These are phyloP conservation scores for Chlorociboria aeruginascens DNA, from an alignment of 495 filamentous ascomycete species.

Conservation along the genomic window DNA sequence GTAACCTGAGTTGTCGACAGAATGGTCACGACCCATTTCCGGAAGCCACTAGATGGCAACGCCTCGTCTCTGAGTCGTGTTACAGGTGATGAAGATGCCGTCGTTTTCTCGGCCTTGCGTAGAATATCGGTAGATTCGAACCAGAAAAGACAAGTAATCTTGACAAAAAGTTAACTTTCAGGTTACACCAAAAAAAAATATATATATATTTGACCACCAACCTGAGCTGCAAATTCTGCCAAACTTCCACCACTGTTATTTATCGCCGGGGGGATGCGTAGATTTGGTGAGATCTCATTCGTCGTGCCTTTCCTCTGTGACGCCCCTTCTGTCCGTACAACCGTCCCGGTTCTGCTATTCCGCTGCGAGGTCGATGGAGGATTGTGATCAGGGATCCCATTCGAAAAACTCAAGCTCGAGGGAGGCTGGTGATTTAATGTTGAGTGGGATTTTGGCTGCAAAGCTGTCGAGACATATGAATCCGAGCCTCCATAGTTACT, in stretches of 20 bases:
- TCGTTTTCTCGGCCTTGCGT: constrained; percentile 55
- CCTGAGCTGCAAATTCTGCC: constrained; percentile 73
- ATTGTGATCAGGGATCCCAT: constrained; percentile 22
- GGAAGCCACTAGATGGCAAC: constrained; percentile 64
- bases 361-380: constrained; percentile 9
- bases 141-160: constrained; percentile 98
- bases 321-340: constrained; percentile 13
- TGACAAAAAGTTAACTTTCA: not conserved
- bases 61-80: constrained; percentile 55
- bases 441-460: constrained; percentile 12
- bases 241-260: constrained; percentile 60
- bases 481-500: constrained; percentile 1
- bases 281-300: constrained; percentile 41
- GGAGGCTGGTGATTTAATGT: constrained; percentile 3
- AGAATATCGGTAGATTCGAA: constrained; percentile 81
- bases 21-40: constrained; percentile 88
- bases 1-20: constrained; percentile 93
- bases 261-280: constrained; percentile 63
- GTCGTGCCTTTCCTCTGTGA: constrained; percentile 22
- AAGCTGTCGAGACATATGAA: constrained; percentile 2
- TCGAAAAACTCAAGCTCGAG: constrained; percentile 7
- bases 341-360: constrained; percentile 10
- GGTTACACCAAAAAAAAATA: not conserved
- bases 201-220: constrained; percentile 23
- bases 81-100: constrained; percentile 32